Percentiles rank a stretch among this genome's conserved stretches.
These are phyloP conservation scores for Rhipidocladum racemiflorum DNA, from an alignment of 176 grass and related monocot genomes.

Conservation along the genomic window DNA sequence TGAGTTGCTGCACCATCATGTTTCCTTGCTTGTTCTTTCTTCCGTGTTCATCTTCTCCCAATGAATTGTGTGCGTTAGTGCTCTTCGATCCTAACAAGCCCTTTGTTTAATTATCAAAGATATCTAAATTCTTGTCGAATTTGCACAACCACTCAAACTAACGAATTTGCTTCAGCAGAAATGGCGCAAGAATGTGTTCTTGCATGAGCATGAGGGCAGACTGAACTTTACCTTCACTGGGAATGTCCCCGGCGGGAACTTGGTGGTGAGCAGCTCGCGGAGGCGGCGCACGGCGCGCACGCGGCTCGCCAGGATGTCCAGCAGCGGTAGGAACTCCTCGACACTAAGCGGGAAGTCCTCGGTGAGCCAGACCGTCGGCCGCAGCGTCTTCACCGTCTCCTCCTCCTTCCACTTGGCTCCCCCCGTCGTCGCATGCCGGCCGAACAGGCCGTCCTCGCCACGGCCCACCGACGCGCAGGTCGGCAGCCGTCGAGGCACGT, in stretches of 20 bases:
- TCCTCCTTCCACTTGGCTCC: slow-evolving; percentile 87
- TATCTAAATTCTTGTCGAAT: background rate
- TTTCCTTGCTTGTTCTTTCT: no score
- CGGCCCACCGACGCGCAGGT: slow-evolving; percentile 41
- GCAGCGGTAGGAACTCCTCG: slow-evolving; percentile 87
- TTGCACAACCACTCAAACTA: background rate
- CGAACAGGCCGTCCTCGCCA: slow-evolving; percentile 41
- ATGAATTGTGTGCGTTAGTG: no score
- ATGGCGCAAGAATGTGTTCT: background rate
- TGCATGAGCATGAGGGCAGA: background rate
- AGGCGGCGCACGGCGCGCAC: slow-evolving; percentile 84
- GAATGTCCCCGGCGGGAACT: slow-evolving; percentile 87
- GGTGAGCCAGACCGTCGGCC: slow-evolving; percentile 86
- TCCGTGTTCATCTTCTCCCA: no score
- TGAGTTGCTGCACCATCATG: no score
- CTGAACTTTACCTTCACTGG: slow-evolving; percentile 77
- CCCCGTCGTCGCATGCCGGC: slow-evolving; percentile 25
- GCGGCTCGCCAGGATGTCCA: slow-evolving; percentile 84
- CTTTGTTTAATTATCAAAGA: background rate
- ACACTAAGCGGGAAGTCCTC: slow-evolving; percentile 89
- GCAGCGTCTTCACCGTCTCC: slow-evolving; percentile 93
- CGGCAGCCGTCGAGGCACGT: slow-evolving; percentile 51
- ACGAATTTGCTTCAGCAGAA: background rate
- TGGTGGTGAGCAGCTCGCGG: slow-evolving; percentile 91
- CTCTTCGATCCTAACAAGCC: background rate